phyloP scores from a whole-genome alignment of 768 basidiomycete genomes.

The Epithele typhae region DNA sequence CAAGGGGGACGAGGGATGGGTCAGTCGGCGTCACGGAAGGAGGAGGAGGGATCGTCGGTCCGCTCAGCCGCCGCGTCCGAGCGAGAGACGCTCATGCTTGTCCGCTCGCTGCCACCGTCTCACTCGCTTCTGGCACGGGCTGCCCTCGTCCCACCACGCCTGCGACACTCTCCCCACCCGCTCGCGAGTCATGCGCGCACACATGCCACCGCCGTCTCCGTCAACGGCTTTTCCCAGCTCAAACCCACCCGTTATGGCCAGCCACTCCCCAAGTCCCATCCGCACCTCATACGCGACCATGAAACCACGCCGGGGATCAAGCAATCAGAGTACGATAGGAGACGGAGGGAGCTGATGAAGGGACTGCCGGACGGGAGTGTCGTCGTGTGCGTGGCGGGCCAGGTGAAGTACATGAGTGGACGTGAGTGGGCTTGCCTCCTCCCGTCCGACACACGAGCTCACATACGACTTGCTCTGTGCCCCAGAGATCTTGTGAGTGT shows the following conservation, averaged over 20 bases:
- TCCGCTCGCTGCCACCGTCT: no score
- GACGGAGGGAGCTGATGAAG: constrained; percentile 70
- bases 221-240: constrained; percentile 19
- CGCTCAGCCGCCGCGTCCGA: no score
- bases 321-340: constrained; percentile 67
- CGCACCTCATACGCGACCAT: constrained; percentile 48
- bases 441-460: constrained; percentile 5
- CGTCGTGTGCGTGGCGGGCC: constrained; percentile 74
- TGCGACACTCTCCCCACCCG: no score
- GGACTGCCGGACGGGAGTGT: constrained; percentile 65
- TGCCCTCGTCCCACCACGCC: no score
- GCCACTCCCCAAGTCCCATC: constrained; percentile 72
- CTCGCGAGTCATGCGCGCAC: neutral
- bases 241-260: constrained; percentile 84
- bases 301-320: constrained; percentile 86
- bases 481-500: constrained; percentile 65
- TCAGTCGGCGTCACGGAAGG: no score
- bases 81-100: no score
- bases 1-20: no score
- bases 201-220: constrained; percentile 31
- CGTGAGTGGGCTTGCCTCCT: constrained; percentile 45
- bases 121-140: no score
- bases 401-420: constrained; percentile 81
- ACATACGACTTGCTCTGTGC: constrained; percentile 30
- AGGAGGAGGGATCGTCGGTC: no score